Percentiles rank a stretch among this genome's conserved stretches.
phyloP scores from a whole-genome alignment of 352 stramenopile genomes.

The Globisporangium acanthophoron region DNA sequence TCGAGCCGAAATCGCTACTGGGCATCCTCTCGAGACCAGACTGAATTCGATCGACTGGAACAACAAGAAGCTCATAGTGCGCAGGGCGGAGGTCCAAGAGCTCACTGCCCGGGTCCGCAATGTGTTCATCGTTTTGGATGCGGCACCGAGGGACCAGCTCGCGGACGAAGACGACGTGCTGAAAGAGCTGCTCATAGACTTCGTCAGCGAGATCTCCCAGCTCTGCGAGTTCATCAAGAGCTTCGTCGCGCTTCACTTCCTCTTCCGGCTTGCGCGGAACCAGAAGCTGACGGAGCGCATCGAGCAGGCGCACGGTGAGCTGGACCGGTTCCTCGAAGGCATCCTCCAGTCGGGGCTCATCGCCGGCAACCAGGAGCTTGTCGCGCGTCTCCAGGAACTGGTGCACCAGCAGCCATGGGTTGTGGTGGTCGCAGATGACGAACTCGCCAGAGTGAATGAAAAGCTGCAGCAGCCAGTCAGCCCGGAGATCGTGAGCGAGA shows the following conservation, averaged over 20 bases:
- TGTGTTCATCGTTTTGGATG: not conserved
- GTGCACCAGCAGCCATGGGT: not conserved
- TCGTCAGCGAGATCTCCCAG: not conserved
- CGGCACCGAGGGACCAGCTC: not conserved
- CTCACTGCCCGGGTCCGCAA: not conserved
- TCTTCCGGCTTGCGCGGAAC: not conserved
- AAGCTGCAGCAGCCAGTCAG: not conserved
- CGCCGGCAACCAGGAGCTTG: not conserved
- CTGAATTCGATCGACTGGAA: not conserved
- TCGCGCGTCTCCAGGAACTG: not conserved
- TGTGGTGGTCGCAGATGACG: not conserved
- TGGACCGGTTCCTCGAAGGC: not conserved
- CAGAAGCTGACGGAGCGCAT: not conserved
- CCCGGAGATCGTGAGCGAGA: not conserved
- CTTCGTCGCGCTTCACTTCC: not conserved
- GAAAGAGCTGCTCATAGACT: not conserved
- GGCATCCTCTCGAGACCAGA: too few species aligned
- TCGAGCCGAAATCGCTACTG: too few species aligned
- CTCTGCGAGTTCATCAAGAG: not conserved
- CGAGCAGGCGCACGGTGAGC: not conserved
- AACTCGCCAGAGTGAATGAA: not conserved
- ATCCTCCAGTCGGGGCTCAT: not conserved
- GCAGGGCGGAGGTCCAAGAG: not conserved
- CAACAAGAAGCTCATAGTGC: not conserved
- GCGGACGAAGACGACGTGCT: not conserved